Evolutionary conservation across 148 eudicot species (phyloP), one percentile per base, ranked within the genome.

Genomic region (Simmondsia chinensis): DNA sequence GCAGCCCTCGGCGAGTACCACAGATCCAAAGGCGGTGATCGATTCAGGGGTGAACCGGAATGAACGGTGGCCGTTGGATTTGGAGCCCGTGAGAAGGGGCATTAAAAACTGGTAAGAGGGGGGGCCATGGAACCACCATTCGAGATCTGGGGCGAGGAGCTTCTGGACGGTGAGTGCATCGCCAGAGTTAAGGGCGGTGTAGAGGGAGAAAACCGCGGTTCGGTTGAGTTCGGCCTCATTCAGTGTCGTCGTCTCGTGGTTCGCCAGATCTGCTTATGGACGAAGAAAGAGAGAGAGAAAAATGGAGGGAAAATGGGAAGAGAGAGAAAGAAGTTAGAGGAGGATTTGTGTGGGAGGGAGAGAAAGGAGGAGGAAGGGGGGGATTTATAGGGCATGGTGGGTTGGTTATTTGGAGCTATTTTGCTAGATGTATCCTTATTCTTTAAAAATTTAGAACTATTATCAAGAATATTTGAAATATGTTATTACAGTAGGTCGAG

Each of bases 51-150:
- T 15, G 40, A 82, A 82, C 0, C 11, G 1, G 64, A 81, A 81
- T 1, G 23, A 38, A 8, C 29, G 18, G 9, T 20, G 25, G 3
- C 11, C 18, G 12, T 54, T n/a, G 26, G 59, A 0, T 5, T 36
- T 0, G 4, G 39, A 9, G 13, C 84, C 84, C 16, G 84, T 82
- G 40, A 82, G 79, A n/a, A 82, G 58, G 57, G 40, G 88, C 78
- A 65, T 71, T 50, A 77, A 73, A 58, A 71, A 77, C 44, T 82
- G 91, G 76, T 77, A 74, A 25, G 82, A 55, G 0, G 82, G 85
- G 0, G 85, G 91, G 39, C 91, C 91, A 59, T 82, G 91, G 74
- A 74, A 82, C 82, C 85, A 69, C 85, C 85, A 77, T 68, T 82
- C 91, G 14, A 82, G 76, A 52, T 77, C 72, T 6, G 74, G 20